Evolutionary conservation across 1,284 basidiomycete species (phyloP).

Genomic region (Puccinia polysora): DNA sequence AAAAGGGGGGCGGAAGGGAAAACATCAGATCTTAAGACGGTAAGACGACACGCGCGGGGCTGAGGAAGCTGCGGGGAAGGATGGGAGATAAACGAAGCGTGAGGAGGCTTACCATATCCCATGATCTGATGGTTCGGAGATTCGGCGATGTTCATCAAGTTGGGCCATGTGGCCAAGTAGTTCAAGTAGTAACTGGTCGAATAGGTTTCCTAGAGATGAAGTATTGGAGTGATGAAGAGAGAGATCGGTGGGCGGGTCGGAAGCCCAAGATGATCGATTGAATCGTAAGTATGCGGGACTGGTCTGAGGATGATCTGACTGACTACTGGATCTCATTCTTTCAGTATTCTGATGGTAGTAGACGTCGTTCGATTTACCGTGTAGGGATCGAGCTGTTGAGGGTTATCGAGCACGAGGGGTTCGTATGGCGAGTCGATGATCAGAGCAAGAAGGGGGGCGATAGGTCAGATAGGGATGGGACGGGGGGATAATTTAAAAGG

Average conservation of each 20-base stretch:
- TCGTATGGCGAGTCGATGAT: too few species aligned
- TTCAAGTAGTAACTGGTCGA: constrained; percentile 35
- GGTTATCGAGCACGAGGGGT: neutral
- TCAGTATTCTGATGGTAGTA: neutral
- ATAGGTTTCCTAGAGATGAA: constrained; percentile 44
- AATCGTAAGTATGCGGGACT: neutral
- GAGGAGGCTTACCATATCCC: constrained; percentile 33
- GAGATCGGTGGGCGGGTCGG: too few species aligned
- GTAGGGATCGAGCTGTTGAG: constrained; percentile 27
- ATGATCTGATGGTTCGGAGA: constrained; percentile 34
- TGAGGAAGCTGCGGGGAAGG: neutral
- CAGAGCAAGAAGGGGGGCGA: too few species aligned
- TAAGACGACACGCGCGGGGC: too few species aligned
- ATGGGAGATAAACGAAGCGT: neutral
- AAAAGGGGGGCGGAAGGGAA: too few species aligned
- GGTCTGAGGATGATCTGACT: neutral
- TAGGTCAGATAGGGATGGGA: neutral
- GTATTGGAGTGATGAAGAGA: too few species aligned
- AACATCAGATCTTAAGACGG: too few species aligned
- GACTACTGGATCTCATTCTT: neutral
- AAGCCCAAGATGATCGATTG: neutral
- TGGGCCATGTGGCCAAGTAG: constrained; percentile 34
- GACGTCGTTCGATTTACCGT: constrained; percentile 21
- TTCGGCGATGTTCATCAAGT: constrained; percentile 32
- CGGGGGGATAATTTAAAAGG: neutral